These are phyloP conservation scores for Leptosphaerulina australis DNA, from an alignment of 2,329 filamentous ascomycete species.

Conservation along the genomic window DNA sequence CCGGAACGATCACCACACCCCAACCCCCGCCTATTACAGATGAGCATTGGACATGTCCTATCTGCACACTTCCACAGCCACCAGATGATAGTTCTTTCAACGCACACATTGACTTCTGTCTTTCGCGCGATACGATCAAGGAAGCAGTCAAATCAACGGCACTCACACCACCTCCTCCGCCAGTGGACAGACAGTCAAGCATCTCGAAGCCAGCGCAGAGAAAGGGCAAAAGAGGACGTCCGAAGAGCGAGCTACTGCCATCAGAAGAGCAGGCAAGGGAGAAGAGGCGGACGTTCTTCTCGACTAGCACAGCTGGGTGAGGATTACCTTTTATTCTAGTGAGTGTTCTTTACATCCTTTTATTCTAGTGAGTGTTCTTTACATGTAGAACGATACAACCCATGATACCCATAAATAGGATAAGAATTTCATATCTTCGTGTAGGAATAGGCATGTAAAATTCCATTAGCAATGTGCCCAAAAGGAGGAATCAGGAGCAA, in stretches of 20 bases:
- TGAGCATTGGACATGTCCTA: slow-evolving; percentile 79
- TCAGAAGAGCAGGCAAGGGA: slow-evolving; percentile 35
- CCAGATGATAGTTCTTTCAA: slow-evolving; percentile 83
- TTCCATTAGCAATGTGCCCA: too few species aligned
- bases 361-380: too few species aligned
- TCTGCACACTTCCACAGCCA: slow-evolving; percentile 77
- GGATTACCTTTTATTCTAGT: too few species aligned
- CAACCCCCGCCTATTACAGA: slow-evolving; percentile 31
- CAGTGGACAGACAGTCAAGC: slow-evolving; percentile 17
- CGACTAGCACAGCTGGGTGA: neutral
- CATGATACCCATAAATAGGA: too few species aligned
- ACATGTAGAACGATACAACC: too few species aligned
- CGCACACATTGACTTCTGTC: slow-evolving; percentile 87
- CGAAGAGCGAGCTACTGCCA: slow-evolving; percentile 30
- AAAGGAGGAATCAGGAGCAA: too few species aligned
- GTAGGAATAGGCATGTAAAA: too few species aligned
- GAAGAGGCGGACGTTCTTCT: slow-evolving; percentile 45
- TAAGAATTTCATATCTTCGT: too few species aligned
- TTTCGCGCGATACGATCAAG: slow-evolving; percentile 84
- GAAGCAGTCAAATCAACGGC: slow-evolving; percentile 70
- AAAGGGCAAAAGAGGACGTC: slow-evolving; percentile 41
- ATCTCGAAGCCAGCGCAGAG: slow-evolving; percentile 23
- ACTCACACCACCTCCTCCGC: slow-evolving; percentile 24
- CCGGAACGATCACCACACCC: slow-evolving; percentile 24
- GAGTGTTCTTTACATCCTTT: too few species aligned